These are phyloP conservation scores for Penicillium paneum DNA, from an alignment of 2,329 filamentous ascomycete genomes.

Conservation along the genomic window DNA sequence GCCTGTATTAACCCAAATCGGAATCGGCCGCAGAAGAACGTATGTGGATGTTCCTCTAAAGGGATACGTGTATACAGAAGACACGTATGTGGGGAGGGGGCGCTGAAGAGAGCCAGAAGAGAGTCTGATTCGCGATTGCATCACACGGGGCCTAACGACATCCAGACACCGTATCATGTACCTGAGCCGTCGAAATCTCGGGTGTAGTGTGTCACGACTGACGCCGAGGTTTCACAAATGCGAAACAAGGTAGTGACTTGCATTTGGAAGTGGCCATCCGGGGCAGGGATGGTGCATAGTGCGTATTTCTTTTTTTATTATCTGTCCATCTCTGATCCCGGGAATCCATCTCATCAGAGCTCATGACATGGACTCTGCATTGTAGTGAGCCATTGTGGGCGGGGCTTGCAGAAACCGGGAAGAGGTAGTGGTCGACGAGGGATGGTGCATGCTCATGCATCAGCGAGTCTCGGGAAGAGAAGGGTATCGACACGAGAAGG, in stretches of 20 bases:
- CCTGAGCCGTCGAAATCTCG: not conserved
- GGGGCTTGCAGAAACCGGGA: not conserved
- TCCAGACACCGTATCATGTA: not conserved
- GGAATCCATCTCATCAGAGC: not conserved
- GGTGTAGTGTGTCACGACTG: not conserved
- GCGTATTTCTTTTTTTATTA: not conserved
- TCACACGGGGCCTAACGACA: not conserved
- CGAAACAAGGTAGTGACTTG: slow-evolving; percentile 11
- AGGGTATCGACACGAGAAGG: not conserved
- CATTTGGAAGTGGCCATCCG: slow-evolving; percentile 4
- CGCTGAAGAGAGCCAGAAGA: not conserved
- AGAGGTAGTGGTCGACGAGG: not conserved
- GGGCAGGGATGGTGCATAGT: not conserved
- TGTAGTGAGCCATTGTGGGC: not conserved
- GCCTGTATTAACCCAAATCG: not conserved
- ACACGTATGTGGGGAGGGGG: not conserved
- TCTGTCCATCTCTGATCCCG: not conserved
- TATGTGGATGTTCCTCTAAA: not conserved
- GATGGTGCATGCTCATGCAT: slow-evolving; percentile 3
- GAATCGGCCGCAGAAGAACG: not conserved
- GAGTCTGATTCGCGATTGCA: not conserved
- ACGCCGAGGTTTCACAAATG: slow-evolving; percentile 1
- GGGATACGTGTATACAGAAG: not conserved
- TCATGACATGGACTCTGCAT: not conserved
- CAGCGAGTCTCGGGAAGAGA: not conserved